Evolutionary conservation across 2,329 filamentous ascomycete genomes (phyloP), one percentile per base, ranked within the genome.

Genomic region (Phaeosphaeriaceae sp.): DNA sequence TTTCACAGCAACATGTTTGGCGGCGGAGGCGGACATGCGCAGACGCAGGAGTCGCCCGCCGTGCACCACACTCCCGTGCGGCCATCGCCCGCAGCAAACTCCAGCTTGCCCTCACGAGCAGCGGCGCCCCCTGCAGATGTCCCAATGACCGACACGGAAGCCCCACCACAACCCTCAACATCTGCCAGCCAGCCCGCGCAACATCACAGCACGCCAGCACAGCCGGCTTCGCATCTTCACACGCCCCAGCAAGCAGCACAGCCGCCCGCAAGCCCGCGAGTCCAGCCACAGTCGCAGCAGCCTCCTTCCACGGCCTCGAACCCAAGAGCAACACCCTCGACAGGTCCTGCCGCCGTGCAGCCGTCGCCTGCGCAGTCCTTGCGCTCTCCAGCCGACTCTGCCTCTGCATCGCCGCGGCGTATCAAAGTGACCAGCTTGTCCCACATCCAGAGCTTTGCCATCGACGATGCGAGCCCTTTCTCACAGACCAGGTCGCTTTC

Each of bases 361-460:
- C 67, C 65, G 27, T 73, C 72, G 2, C 73, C 71, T 33, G 60
- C 68, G 57, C 55, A 61, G 20, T 58, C 67, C 57, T 31, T 76
- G 53, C 69, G 67, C 27, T 69, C 73, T 36, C 66, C 73, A n/a
- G 63, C 66, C 33, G 70, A 73, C 50, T 66, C 76, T 15, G 59
- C 73, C 19, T 65, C 72, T 36, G 54, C 72, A 68, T 83, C 86
- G 27, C 85, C 86, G 40, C 83, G 80, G 61, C 83, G 85, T 58
- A 91, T 98, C 72, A 90, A 91, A 74, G 89, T 99, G 45, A 91
- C 91, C 70, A 93, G 97, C 76, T 83, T 99, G 50, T 90, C 90
- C 44, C 95, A 99, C 73, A 94, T 99, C 61, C 91, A 95, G 75
- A 92, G 87, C 73, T 90, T 99, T 62, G 93, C 92, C 24, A 89